phyloP scores from a whole-genome alignment of 176 grass and related monocot species.

The Zoysia pacifica region DNA sequence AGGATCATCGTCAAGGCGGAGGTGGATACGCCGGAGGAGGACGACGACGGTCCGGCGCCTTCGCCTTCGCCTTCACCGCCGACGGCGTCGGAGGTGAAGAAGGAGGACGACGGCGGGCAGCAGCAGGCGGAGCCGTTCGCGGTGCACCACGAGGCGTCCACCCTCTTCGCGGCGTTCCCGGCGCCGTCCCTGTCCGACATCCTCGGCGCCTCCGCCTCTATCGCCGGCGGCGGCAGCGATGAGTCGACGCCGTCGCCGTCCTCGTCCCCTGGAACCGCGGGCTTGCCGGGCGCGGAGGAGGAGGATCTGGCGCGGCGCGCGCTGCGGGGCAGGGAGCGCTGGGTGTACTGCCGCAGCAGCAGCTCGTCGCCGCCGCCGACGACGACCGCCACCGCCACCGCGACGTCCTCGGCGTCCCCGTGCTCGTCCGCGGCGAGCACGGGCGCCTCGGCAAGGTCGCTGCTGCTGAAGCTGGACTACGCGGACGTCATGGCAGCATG shows the following conservation, averaged over 20 bases:
- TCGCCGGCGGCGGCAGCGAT: not conserved
- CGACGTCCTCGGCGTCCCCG: slow-evolving; percentile 43
- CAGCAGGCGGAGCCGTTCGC: slow-evolving; percentile 58
- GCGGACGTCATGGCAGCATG: slow-evolving; percentile 79
- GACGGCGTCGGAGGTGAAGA: not conserved
- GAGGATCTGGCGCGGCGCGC: slow-evolving; percentile 71
- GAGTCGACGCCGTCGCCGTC: slow-evolving; percentile 39
- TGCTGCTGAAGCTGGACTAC: slow-evolving; percentile 81
- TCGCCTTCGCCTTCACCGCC: not conserved
- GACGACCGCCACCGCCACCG: slow-evolving; percentile 20
- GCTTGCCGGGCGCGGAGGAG: slow-evolving; percentile 33
- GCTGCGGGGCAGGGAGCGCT: slow-evolving; percentile 75
- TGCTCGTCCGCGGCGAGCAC: slow-evolving; percentile 53
- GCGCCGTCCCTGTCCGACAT: slow-evolving; percentile 75
- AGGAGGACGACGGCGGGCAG: not conserved
- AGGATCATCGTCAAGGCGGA: slow-evolving; percentile 37
- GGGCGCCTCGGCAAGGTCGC: slow-evolving; percentile 45
- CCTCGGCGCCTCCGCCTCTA: slow-evolving; percentile 43
- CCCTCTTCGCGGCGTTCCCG: slow-evolving; percentile 40
- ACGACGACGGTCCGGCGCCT: not conserved
- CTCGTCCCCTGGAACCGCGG: slow-evolving; percentile 12
- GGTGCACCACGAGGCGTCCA: slow-evolving; percentile 55
- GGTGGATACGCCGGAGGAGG: not conserved
- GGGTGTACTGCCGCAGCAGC: slow-evolving; percentile 81
- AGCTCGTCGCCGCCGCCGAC: slow-evolving; percentile 55